A percentile compares a stretch with the other conserved stretches of the same genome.
phyloP scores from a whole-genome alignment of 1,139 yeast genomes.

The Suhomyces chickasaworum region DNA sequence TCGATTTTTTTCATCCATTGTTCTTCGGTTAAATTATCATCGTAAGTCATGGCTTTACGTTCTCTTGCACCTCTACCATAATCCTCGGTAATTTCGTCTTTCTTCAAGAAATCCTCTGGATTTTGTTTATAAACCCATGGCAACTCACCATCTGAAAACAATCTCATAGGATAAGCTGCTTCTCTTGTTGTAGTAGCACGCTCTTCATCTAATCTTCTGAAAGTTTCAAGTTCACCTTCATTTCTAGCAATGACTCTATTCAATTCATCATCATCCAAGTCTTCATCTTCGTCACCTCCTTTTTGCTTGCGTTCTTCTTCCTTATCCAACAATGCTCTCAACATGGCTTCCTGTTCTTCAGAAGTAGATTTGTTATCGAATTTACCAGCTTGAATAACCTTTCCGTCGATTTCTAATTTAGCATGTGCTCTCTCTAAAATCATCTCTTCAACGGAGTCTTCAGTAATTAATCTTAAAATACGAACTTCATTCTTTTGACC shows the following conservation, averaged over 20 bases:
- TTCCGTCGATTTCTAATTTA: constrained; percentile 82
- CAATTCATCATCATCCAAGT: constrained; percentile 69
- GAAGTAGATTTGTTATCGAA: constrained; percentile 81
- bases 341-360: constrained; percentile 78
- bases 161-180: constrained; percentile 49
- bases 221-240: constrained; percentile 57
- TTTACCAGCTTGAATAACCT: constrained; percentile 87
- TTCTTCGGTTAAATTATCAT: constrained; percentile 73
- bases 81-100: constrained; percentile 43
- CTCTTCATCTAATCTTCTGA: constrained; percentile 60
- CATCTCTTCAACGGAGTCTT: constrained; percentile 82
- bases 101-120: constrained; percentile 53
- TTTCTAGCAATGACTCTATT: constrained; percentile 72
- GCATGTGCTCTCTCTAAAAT: constrained; percentile 81
- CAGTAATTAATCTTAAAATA: constrained; percentile 75
- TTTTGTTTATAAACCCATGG: constrained; percentile 60
- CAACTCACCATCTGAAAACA: constrained; percentile 61
- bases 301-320: constrained; percentile 61
- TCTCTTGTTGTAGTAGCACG: constrained; percentile 45
- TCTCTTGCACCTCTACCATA: constrained; percentile 68
- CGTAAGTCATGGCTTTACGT: constrained; percentile 60
- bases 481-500: constrained; percentile 88
- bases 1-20: constrained; percentile 73
- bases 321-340: constrained; percentile 68
- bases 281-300: constrained; percentile 48